Base-by-base conservation (phyloP, 257 asterid species). In the Fraxinus quadrangulata region DNA sequence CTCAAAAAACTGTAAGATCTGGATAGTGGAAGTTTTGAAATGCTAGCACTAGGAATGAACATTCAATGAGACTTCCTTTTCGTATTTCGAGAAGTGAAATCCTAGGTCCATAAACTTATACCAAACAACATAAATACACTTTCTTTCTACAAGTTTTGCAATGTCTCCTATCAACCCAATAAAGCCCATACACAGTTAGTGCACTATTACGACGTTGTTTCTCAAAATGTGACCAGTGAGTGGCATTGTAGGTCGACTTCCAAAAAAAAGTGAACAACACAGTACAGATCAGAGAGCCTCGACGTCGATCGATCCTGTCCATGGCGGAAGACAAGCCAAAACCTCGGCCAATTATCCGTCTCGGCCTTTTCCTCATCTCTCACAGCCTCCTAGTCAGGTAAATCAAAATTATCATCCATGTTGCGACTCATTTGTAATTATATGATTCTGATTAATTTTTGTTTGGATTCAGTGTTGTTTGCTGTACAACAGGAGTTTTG, bases 271-370 rank as follows among this genome's bases (percentile, higher is more conserved):
- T 8, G 9, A 39, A 8, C 6, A 59, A 21, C 9, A 21, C 69
- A 63, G 69, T 26, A 63, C 69, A 23, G 69, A 61, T 31, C 33
- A 31, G 21, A 49, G 8, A 47, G 47, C 34, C 81, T 73, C 77
- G 77, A 75, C 82, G 71, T 70, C 80, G 78, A 78, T 84, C 81
- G 56, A 36, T 76, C n/a, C 69, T 65, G 54, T 78, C 80, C 42
- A 94, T 92, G 97, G 90, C 88, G 80, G 94, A 84, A 71, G 73
- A 26, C 77, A 88, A 91, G 51, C 86, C 95, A 24, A 90, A 87
- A 82, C 97, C 93, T 79, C 90, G 98, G 16, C 98, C 99, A 21
- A 89, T 95, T 68, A 85, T 95, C 71, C 98, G 96, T 37, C 79
- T 93, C 26, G 96, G 97, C 37, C 79, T 93, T 24, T 89, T 90